Evolutionary conservation across 2,329 filamentous ascomycete species (phyloP), one percentile per base, ranked within the genome.

Genomic region (Colletotrichum cordylinicola): DNA sequence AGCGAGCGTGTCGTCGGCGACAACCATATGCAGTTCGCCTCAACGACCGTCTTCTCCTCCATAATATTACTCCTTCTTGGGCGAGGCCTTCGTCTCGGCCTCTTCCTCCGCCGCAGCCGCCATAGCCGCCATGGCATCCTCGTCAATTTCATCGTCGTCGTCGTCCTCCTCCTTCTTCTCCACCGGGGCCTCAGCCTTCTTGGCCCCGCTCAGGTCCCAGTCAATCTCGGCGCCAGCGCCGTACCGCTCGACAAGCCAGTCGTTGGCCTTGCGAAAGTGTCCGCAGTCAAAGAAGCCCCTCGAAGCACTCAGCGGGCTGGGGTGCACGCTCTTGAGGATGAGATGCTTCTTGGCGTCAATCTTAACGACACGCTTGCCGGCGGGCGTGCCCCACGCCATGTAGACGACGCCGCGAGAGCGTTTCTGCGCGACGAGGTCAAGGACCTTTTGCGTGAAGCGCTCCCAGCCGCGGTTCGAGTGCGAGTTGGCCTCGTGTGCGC

Each of bases 381-480:
- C 97, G 2, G 95, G 95, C 8, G 89, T 92, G 18, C 97, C 97
- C 97, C 97, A 99, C 1, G 96, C 96, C 84, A 99, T 87, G 82
- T 98, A 99, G 6, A 98, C 97, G 2, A 99, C 96, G 2, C 97
- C 97, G 33, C 90, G 89, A 0, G 91, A 93, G 60, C 96, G 91
- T 79, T 94, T 93, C 82, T 93, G 92, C 1, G 94, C 94, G 3
- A 98, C 95, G 0, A 94, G 90, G 79, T 98, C 96, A 78, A 99
- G 98, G 56, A 97, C 94, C 78, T 93, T 94, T 82, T 98, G 96
- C 24, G 96, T 99, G 82, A 99, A 95, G 60, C 90, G 89, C 85
- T 99, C 97, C 97, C 97, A 99, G 18, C 97, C 97, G 78, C 93
- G 93, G 80, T 94, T 94, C 4, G 94, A 88, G 84, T 99, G 97